Evolutionary conservation across 129 eudicot species (phyloP).

Genomic region (Ambrosia trifida): DNA sequence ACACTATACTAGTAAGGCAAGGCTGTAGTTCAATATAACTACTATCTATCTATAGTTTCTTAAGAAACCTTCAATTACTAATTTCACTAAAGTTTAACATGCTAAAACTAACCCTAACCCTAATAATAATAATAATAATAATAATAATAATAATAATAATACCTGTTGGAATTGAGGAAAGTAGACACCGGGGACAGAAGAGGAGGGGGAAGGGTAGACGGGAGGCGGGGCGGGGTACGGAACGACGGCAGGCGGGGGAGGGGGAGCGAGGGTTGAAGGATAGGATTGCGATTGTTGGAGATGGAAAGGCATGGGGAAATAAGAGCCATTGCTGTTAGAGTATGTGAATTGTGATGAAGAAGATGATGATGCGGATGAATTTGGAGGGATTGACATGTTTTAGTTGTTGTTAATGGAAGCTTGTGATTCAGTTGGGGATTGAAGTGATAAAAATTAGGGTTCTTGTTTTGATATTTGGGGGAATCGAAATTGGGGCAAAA

Average conservation of each 20-base stretch:
- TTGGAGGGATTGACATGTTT: conserved; percentile 32
- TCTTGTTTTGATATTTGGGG: conserved; percentile 3
- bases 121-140: neutral
- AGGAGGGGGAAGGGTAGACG: conserved; percentile 45
- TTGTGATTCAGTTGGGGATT: conserved; percentile 2
- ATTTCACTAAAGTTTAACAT: neutral
- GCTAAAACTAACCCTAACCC: neutral
- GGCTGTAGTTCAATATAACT: neutral
- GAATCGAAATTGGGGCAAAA: neutral
- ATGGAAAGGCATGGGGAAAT: conserved; percentile 91
- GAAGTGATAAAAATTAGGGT: conserved; percentile 17
- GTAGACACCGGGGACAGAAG: conserved; percentile 53
- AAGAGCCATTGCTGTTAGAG: conserved; percentile 48
- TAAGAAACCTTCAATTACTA: neutral
- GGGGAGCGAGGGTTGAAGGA: conserved; percentile 45
- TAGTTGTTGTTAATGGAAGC: neutral
- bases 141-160: neutral
- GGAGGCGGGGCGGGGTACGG: conserved; percentile 45
- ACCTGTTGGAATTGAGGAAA: conserved; percentile 89
- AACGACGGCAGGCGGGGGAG: conserved; percentile 45
- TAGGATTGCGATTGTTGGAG: conserved; percentile 65
- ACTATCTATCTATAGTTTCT: neutral
- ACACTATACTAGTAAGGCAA: neutral
- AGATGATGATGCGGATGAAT: conserved; percentile 48
- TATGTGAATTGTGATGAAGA: conserved; percentile 67